phyloP scores from a whole-genome alignment of 2,329 filamentous ascomycete genomes.

The Alternaria sp. region DNA sequence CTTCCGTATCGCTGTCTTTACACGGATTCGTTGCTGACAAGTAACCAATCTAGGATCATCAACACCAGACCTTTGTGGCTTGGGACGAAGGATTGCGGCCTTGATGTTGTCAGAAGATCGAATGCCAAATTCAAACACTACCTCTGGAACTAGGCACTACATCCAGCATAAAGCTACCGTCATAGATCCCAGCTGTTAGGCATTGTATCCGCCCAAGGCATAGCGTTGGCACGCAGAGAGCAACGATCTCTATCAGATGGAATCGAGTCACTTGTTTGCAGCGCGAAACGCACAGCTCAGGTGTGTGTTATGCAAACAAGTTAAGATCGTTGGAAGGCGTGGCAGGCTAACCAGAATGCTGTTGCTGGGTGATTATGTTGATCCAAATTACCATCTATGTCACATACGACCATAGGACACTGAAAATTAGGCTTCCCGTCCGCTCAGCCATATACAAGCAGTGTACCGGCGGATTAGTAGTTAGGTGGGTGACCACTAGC shows the following conservation, averaged over 20 bases:
- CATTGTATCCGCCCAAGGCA: too few relatives aligned
- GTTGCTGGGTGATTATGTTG: too few relatives aligned
- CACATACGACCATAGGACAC: background rate
- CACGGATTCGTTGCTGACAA: too few relatives aligned
- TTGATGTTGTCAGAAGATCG: background rate
- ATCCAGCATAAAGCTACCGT: background rate
- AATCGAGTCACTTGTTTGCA: too few relatives aligned
- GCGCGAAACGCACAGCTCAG: too few relatives aligned
- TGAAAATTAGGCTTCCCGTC: background rate
- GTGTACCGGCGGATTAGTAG: background rate
- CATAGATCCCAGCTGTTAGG: background rate
- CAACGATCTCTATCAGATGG: too few relatives aligned
- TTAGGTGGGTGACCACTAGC: background rate
- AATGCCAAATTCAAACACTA: background rate
- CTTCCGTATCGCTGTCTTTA: too few relatives aligned
- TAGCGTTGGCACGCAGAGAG: too few relatives aligned
- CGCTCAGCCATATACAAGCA: background rate
- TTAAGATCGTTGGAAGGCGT: too few relatives aligned
- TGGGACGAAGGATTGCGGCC: slow-evolving; percentile 18
- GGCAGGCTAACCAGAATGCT: too few relatives aligned
- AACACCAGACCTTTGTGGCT: slow-evolving; percentile 22
- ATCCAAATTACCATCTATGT: too few relatives aligned
- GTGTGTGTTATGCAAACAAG: too few relatives aligned
- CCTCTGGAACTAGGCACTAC: background rate
- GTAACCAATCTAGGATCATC: slow-evolving; percentile 4